Evolutionary conservation across 2,329 filamentous ascomycete genomes (phyloP), one percentile per base, ranked within the genome.

Genomic region (Bipolaris zeicola): DNA sequence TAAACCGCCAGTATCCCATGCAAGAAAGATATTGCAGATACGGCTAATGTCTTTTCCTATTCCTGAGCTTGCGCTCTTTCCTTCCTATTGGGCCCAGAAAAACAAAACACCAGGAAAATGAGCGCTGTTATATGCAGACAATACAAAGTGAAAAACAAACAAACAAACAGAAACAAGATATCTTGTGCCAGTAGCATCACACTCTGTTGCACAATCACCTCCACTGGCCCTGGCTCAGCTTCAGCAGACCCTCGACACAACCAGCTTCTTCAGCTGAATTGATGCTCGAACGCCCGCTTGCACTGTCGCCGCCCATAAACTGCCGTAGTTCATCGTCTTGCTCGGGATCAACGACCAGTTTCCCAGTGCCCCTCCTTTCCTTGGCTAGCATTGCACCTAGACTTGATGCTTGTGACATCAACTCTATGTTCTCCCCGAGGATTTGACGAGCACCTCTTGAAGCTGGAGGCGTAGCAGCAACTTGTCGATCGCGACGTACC

Each of bases 151-250:
- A 44, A 41, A 38, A 39, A 31, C 16, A 28, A 5, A 20, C 18
- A 39, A 31, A 22, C 34, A 5, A 20, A 24, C 38, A 28, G 0
- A 22, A 31, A 31, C 10, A 13, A 13, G n/a, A 38, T 22, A 38
- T 28, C 6, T 26, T 52, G 34, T 45, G 50, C 50, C 34, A 41
- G 18, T 34, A 28, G 33, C n/a, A 14, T 39, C 13, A 47, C 42
- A 18, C 20, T 7, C 24, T 43, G 26, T 28, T n/a, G 11, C 14
- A 42, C 10, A 20, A 46, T 63, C 57, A 81, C 58, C 74, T 84
- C 92, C 93, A 97, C 70, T 91, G 91, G n/a, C 93, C 94, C 77
- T 96, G 91, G 68, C 92, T 96, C 43, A 98, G 81, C 48, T 91
- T 94, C 61, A 97, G 76, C 62, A 98, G 78, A n/a, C 92, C 92